Evolutionary conservation across 179 eudicot species (phyloP).

Genomic region (Beta lomatogona): DNA sequence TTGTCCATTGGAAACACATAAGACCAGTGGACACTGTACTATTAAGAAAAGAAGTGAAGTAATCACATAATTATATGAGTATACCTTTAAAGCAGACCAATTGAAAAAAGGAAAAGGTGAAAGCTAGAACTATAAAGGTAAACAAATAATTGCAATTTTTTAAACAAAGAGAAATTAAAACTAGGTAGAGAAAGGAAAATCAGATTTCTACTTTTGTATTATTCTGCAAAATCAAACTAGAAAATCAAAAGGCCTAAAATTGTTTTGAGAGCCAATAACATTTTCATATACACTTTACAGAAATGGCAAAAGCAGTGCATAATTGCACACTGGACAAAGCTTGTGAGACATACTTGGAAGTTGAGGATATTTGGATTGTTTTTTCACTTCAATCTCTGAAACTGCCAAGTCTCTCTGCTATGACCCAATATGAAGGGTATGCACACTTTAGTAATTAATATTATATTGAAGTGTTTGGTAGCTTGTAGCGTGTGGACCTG

Average conservation of each 20-base stretch:
- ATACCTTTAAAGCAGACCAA: background rate
- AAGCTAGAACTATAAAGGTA: background rate
- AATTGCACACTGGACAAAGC: background rate
- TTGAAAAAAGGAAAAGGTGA: background rate
- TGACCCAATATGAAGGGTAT: too few species aligned
- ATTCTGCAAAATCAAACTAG: background rate
- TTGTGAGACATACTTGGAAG: background rate
- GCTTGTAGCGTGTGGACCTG: too few species aligned
- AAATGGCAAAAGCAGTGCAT: background rate
- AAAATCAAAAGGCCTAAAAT: background rate
- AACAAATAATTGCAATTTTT: background rate
- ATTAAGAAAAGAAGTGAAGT: background rate
- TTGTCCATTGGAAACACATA: slow-evolving; percentile 8
- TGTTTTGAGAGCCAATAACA: background rate
- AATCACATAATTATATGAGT: background rate
- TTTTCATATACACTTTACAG: background rate
- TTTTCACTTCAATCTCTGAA: background rate
- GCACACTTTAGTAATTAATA: too few species aligned
- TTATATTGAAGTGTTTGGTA: too few species aligned
- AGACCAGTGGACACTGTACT: background rate
- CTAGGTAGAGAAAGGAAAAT: background rate
- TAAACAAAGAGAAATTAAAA: background rate
- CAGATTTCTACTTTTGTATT: background rate
- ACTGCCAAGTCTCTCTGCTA: background rate
- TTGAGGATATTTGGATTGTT: background rate